Conservation (phyloP, 495 filamentous ascomycete genomes). For the Aspergillus sparsus region DNA sequence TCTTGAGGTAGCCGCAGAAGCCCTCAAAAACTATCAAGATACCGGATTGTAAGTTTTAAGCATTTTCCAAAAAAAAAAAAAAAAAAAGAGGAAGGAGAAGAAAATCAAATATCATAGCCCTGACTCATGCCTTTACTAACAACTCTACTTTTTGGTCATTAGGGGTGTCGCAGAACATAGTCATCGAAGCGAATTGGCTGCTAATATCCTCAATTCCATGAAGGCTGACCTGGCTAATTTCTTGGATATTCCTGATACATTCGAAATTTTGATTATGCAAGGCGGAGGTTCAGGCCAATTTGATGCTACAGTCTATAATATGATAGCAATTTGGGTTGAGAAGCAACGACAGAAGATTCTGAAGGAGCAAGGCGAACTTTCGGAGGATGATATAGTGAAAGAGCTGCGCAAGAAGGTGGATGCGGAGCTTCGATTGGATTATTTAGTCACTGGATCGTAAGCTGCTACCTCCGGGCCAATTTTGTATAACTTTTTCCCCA, state of each 20-base stretch:
- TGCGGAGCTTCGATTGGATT: conserved; percentile 75
- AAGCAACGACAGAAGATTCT: conserved; percentile 38
- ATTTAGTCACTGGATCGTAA: conserved; percentile 78
- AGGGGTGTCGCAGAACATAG: conserved; percentile 72
- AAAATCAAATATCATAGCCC: neutral
- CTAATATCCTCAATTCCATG: conserved; percentile 64
- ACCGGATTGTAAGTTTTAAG: conserved; percentile 67
- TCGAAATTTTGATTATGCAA: conserved; percentile 81
- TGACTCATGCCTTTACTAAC: too few relatives aligned
- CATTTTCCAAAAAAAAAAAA: neutral
- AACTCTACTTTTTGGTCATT: conserved; percentile 10
- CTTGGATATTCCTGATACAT: conserved; percentile 72
- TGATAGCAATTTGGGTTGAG: conserved; percentile 80
- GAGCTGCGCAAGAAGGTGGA: conserved; percentile 63
- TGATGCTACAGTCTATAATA: conserved; percentile 76
- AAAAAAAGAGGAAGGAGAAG: too few relatives aligned
- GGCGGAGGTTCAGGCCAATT: conserved; percentile 79
- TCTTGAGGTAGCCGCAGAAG: conserved; percentile 68
- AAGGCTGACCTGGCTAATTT: conserved; percentile 66
- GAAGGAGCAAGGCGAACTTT: conserved; percentile 38
- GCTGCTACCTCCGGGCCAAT: conserved; percentile 4
- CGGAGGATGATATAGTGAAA: conserved; percentile 55
- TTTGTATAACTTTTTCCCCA: too few relatives aligned
- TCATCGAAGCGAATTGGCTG: conserved; percentile 79
- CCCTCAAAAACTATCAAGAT: conserved; percentile 79